A percentile compares a stretch with the other conserved stretches of the same genome.
phyloP scores from a whole-genome alignment of 163 green algal species.

The Coccomyxa subellipsoidea region DNA sequence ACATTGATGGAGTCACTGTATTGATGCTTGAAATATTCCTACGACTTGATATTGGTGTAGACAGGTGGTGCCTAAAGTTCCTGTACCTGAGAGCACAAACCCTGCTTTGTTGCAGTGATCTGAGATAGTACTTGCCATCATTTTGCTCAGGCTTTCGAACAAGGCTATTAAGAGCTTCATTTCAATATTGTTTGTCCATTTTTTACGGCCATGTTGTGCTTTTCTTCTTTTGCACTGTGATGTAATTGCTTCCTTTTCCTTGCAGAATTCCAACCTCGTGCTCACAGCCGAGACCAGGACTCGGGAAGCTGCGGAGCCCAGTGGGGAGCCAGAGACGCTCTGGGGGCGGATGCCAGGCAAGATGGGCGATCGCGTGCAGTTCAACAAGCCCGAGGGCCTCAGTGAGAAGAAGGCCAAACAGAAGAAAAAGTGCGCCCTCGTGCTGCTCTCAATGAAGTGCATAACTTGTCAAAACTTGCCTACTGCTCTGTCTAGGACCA shows the following conservation, averaged over 20 bases:
- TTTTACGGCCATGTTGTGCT: no score
- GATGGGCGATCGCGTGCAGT: conserved; percentile 82
- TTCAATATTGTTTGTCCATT: no score
- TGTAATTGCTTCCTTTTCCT: neutral
- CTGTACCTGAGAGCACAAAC: neutral
- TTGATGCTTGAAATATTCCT: no score
- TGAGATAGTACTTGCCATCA: neutral
- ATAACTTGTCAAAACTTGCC: neutral
- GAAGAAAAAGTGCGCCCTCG: conserved; percentile 38
- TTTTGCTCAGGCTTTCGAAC: neutral
- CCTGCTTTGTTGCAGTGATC: neutral
- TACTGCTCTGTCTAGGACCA: neutral
- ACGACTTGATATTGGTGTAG: no score
- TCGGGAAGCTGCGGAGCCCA: conserved; percentile 77
- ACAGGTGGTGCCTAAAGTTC: no score
- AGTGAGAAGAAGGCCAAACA: conserved; percentile 52
- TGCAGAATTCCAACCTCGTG: conserved; percentile 95
- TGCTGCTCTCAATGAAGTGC: neutral
- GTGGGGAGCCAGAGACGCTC: conserved; percentile 87
- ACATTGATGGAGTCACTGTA: no score
- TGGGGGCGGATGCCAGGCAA: conserved; percentile 69
- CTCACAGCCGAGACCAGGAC: conserved; percentile 85
- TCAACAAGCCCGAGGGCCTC: conserved; percentile 55
- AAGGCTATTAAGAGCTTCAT: no score
- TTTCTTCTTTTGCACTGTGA: neutral